Percentiles rank a stretch among this genome's conserved stretches.
Conservation (phyloP, 129 eudicot genomes). For the Logfia minima region DNA sequence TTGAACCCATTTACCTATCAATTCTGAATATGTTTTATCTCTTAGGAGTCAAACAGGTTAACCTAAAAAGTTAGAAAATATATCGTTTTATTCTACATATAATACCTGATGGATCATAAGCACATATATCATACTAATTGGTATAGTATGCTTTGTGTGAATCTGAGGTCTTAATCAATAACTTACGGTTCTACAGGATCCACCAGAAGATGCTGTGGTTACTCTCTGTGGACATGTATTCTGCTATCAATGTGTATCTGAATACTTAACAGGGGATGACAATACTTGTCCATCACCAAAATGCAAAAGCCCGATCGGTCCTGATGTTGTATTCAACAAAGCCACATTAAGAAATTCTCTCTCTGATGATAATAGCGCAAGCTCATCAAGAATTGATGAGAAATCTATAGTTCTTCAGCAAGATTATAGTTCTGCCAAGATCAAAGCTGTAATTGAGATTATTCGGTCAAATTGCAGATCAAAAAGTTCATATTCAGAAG, state of each 20-base stretch:
- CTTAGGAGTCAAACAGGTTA: neutral
- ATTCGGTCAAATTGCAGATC: slow-evolving; percentile 49
- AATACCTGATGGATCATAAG: neutral
- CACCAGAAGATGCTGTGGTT: slow-evolving; percentile 93
- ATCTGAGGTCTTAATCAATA: neutral
- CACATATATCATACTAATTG: no score
- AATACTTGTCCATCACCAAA: slow-evolving; percentile 64
- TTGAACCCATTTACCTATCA: neutral
- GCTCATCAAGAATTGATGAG: slow-evolving; percentile 39
- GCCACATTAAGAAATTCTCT: slow-evolving; percentile 64
- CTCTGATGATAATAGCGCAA: slow-evolving; percentile 39
- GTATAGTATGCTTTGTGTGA: neutral
- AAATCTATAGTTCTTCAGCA: slow-evolving; percentile 49
- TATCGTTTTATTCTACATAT: neutral
- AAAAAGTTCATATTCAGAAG: slow-evolving; percentile 31
- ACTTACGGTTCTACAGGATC: slow-evolving; percentile 55
- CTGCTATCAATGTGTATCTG: slow-evolving; percentile 90
- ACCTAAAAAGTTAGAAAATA: neutral
- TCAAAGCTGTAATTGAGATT: slow-evolving; percentile 64
- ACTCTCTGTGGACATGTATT: slow-evolving; percentile 89
- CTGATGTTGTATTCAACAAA: slow-evolving; percentile 66
- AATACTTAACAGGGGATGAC: slow-evolving; percentile 75
- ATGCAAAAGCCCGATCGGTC: slow-evolving; percentile 73
- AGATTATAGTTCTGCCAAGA: slow-evolving; percentile 74
- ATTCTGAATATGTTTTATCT: neutral